Conservation (phyloP, 495 filamentous ascomycete genomes). For the Lasiosphaeris hirsuta region DNA sequence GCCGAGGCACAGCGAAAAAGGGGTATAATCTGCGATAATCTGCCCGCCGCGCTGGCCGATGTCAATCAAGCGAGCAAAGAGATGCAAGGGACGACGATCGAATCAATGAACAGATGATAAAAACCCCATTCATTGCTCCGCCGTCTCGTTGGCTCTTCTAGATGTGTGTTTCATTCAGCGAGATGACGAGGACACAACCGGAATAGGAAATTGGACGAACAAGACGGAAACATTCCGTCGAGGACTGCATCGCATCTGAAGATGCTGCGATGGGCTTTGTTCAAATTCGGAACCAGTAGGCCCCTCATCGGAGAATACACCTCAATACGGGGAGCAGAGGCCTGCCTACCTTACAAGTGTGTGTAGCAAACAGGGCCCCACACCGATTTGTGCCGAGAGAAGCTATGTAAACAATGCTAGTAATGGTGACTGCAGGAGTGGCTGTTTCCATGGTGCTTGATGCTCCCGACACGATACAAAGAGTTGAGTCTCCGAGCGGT, state of each 20-base stretch:
- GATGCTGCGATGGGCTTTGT: background rate
- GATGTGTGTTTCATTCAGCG: too few relatives aligned
- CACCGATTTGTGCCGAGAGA: background rate
- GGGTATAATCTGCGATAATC: slow-evolving; percentile 13
- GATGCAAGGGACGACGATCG: background rate
- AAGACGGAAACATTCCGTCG: too few relatives aligned
- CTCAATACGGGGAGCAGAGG: too few relatives aligned
- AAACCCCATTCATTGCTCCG: background rate
- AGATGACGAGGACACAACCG: too few relatives aligned
- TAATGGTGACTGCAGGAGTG: background rate
- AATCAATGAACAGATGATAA: slow-evolving; percentile 1
- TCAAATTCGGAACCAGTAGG: slow-evolving; percentile 3
- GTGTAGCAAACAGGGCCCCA: slow-evolving; percentile 2
- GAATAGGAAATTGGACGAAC: too few relatives aligned
- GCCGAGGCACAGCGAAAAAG: background rate
- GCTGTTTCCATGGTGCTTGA: background rate
- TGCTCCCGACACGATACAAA: too few relatives aligned
- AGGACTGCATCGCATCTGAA: too few relatives aligned
- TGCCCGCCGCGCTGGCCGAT: background rate
- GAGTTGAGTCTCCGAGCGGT: too few relatives aligned
- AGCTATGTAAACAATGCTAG: background rate
- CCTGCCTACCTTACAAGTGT: too few relatives aligned
- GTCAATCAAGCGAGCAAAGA: slow-evolving; percentile 4
- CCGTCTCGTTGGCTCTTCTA: too few relatives aligned
- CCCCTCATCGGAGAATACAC: slow-evolving; percentile 4